Percentiles rank a stretch among this genome's conserved stretches.
Conservation (phyloP, 352 stramenopile genomes). For the Phytophthora fragariaefolia region DNA sequence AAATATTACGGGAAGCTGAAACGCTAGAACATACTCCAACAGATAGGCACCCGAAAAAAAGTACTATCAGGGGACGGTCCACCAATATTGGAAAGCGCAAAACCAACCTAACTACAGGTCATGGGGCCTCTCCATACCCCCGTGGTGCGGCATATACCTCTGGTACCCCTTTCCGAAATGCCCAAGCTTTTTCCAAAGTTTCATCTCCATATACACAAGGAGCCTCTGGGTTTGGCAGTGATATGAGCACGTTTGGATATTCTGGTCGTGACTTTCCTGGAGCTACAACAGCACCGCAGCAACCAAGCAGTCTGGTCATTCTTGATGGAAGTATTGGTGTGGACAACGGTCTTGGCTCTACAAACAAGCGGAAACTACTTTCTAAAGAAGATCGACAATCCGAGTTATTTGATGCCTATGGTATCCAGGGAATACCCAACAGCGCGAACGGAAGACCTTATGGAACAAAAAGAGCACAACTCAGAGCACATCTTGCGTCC, state of each 20-base stretch:
- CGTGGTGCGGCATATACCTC: constrained; percentile 24
- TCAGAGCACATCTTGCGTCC: constrained; percentile 58
- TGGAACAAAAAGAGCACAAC: constrained; percentile 65
- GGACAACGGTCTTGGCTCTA: constrained; percentile 14
- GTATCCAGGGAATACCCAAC: constrained; percentile 31
- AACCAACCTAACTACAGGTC: constrained; percentile 13
- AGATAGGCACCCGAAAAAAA: constrained; percentile 27
- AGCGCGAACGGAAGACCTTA: constrained; percentile 19
- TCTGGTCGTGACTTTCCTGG: constrained; percentile 10
- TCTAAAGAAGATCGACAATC: constrained; percentile 63
- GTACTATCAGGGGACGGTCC: constrained; percentile 5
- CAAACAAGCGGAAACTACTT: constrained; percentile 39
- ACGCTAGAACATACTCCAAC: constrained; percentile 43
- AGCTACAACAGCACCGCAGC: constrained; percentile 27
- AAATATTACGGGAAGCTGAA: constrained; percentile 52
- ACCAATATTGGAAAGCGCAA: constrained; percentile 42
- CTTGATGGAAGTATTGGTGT: constrained; percentile 38
- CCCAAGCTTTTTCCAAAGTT: constrained; percentile 45
- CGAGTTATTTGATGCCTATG: constrained; percentile 74
- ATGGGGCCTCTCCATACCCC: constrained; percentile 11
- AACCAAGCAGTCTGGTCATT: constrained; percentile 54
- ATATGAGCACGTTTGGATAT: constrained; percentile 40
- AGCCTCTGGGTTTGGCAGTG: constrained; percentile 38
- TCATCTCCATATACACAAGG: constrained; percentile 54
- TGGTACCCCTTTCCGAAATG: constrained; percentile 11